Conservation (phyloP, 1,139 yeast species). For the Eremothecium gossypii region DNA sequence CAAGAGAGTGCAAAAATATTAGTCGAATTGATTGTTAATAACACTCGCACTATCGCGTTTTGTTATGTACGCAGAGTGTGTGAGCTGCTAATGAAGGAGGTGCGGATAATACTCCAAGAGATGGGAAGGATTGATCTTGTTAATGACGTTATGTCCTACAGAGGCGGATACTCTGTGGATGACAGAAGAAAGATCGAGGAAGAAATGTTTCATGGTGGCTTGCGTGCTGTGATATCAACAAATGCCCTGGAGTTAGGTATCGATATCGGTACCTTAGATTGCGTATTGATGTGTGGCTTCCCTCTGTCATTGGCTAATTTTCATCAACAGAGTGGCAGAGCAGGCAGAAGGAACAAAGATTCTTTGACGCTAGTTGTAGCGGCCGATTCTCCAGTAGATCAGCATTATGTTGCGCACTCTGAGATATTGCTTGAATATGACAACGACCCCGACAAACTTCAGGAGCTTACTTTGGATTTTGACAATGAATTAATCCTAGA, state of each 20-base stretch:
- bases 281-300: conserved; percentile 86
- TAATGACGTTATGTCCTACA: conserved; percentile 77
- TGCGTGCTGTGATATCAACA: conserved; percentile 85
- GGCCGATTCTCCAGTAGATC: conserved; percentile 79
- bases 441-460: conserved; percentile 34
- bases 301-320: conserved; percentile 79
- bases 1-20: conserved; percentile 68
- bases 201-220: conserved; percentile 79
- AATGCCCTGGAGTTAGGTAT: conserved; percentile 93
- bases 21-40: conserved; percentile 51
- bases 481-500: conserved; percentile 53
- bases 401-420: conserved; percentile 68
- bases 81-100: conserved; percentile 79
- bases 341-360: conserved; percentile 72
- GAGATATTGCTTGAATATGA: conserved; percentile 42
- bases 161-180: conserved; percentile 86
- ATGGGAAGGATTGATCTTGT: conserved; percentile 37
- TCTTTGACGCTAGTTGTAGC: conserved; percentile 80
- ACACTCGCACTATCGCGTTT: conserved; percentile 78
- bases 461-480: conserved; percentile 44
- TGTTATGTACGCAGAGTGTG: conserved; percentile 82
- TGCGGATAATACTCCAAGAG: conserved; percentile 43
- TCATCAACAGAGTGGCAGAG: conserved; percentile 94
- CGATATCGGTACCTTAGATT: conserved; percentile 86
- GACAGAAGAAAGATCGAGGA: conserved; percentile 82